A percentile compares a stretch with the other conserved stretches of the same genome.
phyloP scores from a whole-genome alignment of 495 filamentous ascomycete genomes.

The Penicillium fimorum region DNA sequence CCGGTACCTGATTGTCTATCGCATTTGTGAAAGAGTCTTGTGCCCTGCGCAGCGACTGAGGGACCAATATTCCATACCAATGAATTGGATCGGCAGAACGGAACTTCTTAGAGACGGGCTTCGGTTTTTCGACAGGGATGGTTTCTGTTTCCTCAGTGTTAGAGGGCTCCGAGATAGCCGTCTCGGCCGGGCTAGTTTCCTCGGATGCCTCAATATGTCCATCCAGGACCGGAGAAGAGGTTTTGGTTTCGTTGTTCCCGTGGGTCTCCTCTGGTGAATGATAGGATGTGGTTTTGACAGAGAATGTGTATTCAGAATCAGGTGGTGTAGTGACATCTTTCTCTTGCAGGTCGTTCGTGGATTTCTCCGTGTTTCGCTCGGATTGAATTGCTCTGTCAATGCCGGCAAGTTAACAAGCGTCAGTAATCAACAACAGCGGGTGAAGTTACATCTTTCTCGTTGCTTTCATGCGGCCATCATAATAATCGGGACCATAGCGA shows the following conservation, averaged over 20 bases:
- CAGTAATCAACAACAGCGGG: constrained; percentile 4
- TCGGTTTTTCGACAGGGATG: constrained; percentile 7
- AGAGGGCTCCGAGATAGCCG: neutral
- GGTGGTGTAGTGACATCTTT: neutral
- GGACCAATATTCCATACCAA: constrained; percentile 70
- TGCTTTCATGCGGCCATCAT: constrained; percentile 72
- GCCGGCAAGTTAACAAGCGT: neutral
- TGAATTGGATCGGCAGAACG: constrained; percentile 56
- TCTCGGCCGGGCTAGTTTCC: neutral
- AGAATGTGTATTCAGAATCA: constrained; percentile 15
- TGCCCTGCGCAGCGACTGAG: constrained; percentile 57
- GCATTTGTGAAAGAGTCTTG: constrained; percentile 51
- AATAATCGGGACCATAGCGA: constrained; percentile 65
- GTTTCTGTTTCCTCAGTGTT: neutral
- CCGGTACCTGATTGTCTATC: constrained; percentile 33
- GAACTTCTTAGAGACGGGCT: constrained; percentile 23
- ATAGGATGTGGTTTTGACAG: constrained; percentile 10
- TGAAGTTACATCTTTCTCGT: constrained; percentile 39
- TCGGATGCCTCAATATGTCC: neutral
- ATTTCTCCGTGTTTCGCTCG: constrained; percentile 4
- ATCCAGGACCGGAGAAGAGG: constrained; percentile 6
- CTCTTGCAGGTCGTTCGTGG: constrained; percentile 1
- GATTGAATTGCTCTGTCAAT: constrained; percentile 26
- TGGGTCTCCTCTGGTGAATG: constrained; percentile 11
- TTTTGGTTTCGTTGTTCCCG: constrained; percentile 8